Conservation (phyloP, 2,329 filamentous ascomycete genomes). For the Orbilia quercus region DNA sequence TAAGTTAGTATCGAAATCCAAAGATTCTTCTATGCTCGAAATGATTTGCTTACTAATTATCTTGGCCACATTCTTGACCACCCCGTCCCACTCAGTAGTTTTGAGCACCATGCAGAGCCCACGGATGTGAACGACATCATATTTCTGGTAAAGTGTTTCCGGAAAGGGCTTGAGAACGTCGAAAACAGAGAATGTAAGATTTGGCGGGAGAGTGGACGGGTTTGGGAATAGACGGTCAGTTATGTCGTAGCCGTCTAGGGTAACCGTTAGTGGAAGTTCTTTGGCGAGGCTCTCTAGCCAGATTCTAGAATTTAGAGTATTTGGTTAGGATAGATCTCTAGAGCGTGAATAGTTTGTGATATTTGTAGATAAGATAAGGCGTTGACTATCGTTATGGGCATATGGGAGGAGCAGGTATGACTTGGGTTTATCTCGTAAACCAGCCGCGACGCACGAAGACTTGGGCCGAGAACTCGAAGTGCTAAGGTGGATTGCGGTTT, state of each 20-base stretch:
- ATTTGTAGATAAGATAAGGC: too few species aligned
- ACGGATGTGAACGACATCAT: constrained; percentile 41
- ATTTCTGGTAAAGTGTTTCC: constrained; percentile 26
- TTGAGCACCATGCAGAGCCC: constrained; percentile 36
- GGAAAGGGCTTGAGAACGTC: constrained; percentile 25
- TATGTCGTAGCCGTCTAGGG: constrained; percentile 32
- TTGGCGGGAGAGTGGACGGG: constrained; percentile 21
- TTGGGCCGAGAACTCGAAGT: too few species aligned
- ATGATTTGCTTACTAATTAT: constrained; percentile 34
- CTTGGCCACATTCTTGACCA: constrained; percentile 32
- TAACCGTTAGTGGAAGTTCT: constrained; percentile 17
- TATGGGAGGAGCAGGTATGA: too few species aligned
- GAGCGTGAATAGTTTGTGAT: too few species aligned
- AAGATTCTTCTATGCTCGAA: too few species aligned
- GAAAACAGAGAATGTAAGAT: constrained; percentile 32
- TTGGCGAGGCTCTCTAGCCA: constrained; percentile 34
- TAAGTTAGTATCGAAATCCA: too few species aligned
- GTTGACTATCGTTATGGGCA: too few species aligned
- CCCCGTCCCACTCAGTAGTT: constrained; percentile 21
- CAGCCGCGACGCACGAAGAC: too few species aligned
- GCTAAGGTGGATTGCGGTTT: too few species aligned
- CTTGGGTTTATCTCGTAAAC: too few species aligned
- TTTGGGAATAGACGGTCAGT: constrained; percentile 42
- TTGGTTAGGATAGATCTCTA: too few species aligned
- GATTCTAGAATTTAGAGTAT: too few species aligned